Evolutionary conservation across 257 asterid genomes (phyloP).

Genomic region (Solanum rostratum): DNA sequence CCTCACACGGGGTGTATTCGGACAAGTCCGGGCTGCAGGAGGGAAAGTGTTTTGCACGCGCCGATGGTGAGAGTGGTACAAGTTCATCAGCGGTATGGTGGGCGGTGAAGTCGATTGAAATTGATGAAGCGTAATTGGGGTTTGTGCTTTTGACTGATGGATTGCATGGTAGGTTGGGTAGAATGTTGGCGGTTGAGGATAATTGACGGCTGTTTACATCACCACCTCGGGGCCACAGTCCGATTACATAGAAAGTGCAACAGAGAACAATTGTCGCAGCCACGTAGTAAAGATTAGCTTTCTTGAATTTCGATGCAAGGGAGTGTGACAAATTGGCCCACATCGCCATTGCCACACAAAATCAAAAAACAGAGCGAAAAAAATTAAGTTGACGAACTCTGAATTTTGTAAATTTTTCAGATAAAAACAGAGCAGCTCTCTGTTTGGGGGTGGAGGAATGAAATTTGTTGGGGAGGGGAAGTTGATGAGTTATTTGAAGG

Average conservation of each 20-base stretch:
- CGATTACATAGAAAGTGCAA: conserved; percentile 57
- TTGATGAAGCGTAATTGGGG: neutral
- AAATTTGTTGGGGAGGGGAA: neutral
- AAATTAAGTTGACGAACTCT: neutral
- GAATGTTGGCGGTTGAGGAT: conserved; percentile 13
- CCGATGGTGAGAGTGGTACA: conserved; percentile 17
- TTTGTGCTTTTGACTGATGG: neutral
- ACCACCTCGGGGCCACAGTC: conserved; percentile 63
- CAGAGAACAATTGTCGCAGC: conserved; percentile 43
- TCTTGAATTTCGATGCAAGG: conserved; percentile 44
- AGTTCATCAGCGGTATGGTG: conserved; percentile 57
- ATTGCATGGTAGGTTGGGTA: conserved; percentile 35
- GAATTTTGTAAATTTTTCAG: neutral
- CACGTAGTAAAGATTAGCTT: conserved; percentile 43
- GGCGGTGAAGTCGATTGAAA: conserved; percentile 44
- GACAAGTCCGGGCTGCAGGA: conserved; percentile 40
- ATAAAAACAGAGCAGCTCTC: neutral
- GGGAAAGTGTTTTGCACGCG: conserved; percentile 46
- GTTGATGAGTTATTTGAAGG: neutral
- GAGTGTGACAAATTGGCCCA: conserved; percentile 30
- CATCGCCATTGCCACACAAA: conserved; percentile 40
- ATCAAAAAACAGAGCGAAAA: neutral
- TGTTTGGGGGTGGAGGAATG: neutral
- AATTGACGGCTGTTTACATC: conserved; percentile 12
- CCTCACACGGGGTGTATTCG: conserved; percentile 93